Evolutionary conservation across 371 early-diverging fungal species (phyloP), one percentile per base, ranked within the genome.

Genomic region (Mortierella sp.): DNA sequence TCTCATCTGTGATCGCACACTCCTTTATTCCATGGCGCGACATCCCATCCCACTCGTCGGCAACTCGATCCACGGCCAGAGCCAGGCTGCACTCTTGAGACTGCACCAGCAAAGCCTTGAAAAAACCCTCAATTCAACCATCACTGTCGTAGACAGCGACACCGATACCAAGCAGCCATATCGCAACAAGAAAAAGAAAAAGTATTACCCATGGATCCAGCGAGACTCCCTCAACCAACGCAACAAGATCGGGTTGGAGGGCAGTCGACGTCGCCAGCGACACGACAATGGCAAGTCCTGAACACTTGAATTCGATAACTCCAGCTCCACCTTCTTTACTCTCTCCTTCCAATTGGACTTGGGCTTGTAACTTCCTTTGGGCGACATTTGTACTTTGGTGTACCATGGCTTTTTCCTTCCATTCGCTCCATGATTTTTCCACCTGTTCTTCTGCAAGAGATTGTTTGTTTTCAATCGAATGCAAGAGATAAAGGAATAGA

Each of bases 251-350:
- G 78, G 78, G 9, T 56, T 51, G 7, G 64, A 61, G 30, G 78
- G 78, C 19, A 71, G 71, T 30, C 58, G 67, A 47, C 71, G 78
- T 21, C 67, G 78, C 13, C 71, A 70, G 49, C 71, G 78, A 41
- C 64, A 78, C 43, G 78, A 78, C 57, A 78, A 78, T 67, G 78
- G 78, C 78, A 78, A 78, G 78, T 76, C 50, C 38, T 43, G 19
- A 18, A 6, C 45, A 23, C 27, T 12, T 42, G 42, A 42, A n/a
- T n/a, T n/a, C n/a, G n/a, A 27, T 34, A n/a, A 18, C 26, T 43
- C 45, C 28, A n/a, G 28, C 57, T 31, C 30, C 42, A 38, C 28
- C 27, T 46, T 51, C 31, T 24, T 42, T 26, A 30, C 19, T 31
- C 38, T 42, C 49, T 28, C 43, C 21, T 51, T 42, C 2, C 24